These are phyloP conservation scores for Pneumocystis carinii DNA, from an alignment of 1,139 yeast genomes.

Conservation along the genomic window DNA sequence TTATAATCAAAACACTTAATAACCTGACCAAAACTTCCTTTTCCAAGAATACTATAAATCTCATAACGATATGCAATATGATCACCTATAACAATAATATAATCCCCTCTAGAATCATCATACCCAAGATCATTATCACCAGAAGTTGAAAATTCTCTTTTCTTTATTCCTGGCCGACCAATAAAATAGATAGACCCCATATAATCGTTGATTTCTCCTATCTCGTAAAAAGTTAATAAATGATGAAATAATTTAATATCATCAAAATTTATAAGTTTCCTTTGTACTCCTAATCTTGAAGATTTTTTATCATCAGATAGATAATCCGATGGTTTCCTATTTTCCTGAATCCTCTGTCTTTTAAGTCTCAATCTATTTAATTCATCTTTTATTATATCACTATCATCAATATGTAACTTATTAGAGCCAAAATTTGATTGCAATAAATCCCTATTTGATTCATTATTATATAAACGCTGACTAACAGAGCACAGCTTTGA, in stretches of 20 bases:
- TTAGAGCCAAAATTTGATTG: not conserved
- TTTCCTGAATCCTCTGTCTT: not conserved
- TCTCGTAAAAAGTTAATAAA: conserved; percentile 34
- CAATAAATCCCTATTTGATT: not conserved
- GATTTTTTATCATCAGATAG: not conserved
- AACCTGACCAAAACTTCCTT: conserved; percentile 77
- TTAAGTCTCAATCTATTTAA: not conserved
- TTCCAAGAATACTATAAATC: conserved; percentile 45
- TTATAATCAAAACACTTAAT: conserved; percentile 57
- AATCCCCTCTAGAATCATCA: conserved; percentile 57
- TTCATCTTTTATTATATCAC: not conserved
- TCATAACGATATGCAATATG: conserved; percentile 68
- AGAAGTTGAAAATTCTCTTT: conserved; percentile 9
- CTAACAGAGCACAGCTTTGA: not conserved
- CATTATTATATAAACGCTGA: not conserved
- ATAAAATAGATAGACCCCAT: conserved; percentile 29
- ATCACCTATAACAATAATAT: conserved; percentile 42
- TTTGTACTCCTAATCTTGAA: not conserved
- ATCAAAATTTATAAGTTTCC: not conserved
- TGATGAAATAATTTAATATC: not conserved
- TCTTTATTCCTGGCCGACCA: conserved; percentile 19
- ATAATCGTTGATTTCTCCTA: conserved; percentile 36
- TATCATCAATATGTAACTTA: not conserved
- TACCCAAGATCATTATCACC: conserved; percentile 43
- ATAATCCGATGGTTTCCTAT: not conserved